These are phyloP conservation scores for Lentinus polychrous DNA, from an alignment of 1,284 basidiomycete genomes.

Conservation along the genomic window DNA sequence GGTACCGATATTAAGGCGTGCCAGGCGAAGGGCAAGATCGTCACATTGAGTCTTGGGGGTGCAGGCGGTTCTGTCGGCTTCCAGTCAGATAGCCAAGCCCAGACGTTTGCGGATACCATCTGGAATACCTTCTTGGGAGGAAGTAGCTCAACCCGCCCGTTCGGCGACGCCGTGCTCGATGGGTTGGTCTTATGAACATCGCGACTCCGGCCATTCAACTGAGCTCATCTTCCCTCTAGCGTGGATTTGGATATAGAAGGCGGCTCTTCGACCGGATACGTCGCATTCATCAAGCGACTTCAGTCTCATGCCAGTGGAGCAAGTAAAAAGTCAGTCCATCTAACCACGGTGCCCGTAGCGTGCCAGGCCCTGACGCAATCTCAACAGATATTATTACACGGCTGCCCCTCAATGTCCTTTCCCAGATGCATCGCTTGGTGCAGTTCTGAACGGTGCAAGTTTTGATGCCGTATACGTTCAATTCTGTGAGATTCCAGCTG, in stretches of 20 bases:
- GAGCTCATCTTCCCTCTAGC: conserved; percentile 24
- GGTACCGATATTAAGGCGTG: conserved; percentile 51
- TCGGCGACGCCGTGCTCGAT: conserved; percentile 56
- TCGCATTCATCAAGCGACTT: conserved; percentile 52
- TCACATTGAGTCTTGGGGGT: conserved; percentile 36
- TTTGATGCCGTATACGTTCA: conserved; percentile 60
- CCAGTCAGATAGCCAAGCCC: conserved; percentile 43
- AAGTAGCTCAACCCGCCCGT: conserved; percentile 49
- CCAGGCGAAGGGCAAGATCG: conserved; percentile 55
- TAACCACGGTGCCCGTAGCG: neutral
- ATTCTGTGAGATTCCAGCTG: conserved; percentile 26
- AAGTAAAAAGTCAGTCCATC: conserved; percentile 40
- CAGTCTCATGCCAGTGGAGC: conserved; percentile 42
- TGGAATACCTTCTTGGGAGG: conserved; percentile 62
- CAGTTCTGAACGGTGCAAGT: conserved; percentile 40
- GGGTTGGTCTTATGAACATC: conserved; percentile 34
- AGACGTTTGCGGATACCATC: conserved; percentile 49
- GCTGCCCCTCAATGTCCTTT: conserved; percentile 50
- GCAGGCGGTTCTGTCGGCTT: conserved; percentile 41
- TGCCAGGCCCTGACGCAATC: neutral
- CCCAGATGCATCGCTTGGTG: conserved; percentile 46
- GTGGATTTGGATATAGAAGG: conserved; percentile 64
- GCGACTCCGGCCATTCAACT: neutral
- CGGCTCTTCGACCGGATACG: conserved; percentile 48
- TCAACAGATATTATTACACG: conserved; percentile 50